Percentiles rank a stretch among this genome's conserved stretches.
Evolutionary conservation across 2,329 filamentous ascomycete species (phyloP).

Genomic region (Phoma herbarum): DNA sequence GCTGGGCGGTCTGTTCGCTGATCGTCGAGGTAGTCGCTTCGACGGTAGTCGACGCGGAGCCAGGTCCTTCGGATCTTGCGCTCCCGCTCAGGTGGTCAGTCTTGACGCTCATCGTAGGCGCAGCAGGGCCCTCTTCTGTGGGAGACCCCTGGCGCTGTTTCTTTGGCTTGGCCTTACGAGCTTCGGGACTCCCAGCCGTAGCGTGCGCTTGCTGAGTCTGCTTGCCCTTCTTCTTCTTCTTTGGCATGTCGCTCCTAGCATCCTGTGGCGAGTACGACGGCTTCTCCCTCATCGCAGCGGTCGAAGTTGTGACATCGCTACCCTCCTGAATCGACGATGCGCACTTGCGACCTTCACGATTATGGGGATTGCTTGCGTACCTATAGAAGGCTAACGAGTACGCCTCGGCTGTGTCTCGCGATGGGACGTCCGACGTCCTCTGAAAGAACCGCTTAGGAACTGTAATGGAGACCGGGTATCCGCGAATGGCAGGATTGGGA

Average conservation of each 20-base stretch:
- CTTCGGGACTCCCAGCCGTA: constrained; percentile 26
- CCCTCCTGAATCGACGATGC: constrained; percentile 5
- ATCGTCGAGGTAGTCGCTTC: neutral
- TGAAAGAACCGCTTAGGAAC: constrained; percentile 37
- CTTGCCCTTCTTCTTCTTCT: constrained; percentile 24
- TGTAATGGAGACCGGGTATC: constrained; percentile 23
- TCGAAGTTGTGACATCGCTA: neutral
- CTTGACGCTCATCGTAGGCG: neutral
- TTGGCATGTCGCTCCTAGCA: constrained; percentile 45
- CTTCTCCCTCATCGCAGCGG: neutral
- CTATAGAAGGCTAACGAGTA: constrained; percentile 2
- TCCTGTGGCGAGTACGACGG: constrained; percentile 48
- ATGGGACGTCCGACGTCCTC: constrained; percentile 6
- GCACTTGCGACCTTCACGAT: constrained; percentile 2
- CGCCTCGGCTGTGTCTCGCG: constrained; percentile 5
- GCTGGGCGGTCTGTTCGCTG: neutral
- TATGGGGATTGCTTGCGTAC: constrained; percentile 8
- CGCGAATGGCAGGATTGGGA: constrained; percentile 21
- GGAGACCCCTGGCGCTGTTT: constrained; percentile 22
- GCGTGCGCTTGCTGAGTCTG: constrained; percentile 11
- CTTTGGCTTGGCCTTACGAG: constrained; percentile 31
- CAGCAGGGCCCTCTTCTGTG: constrained; percentile 14
- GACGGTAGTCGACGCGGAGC: neutral
- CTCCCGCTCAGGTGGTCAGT: no score
- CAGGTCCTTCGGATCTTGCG: neutral